phyloP scores from a whole-genome alignment of 345 rosid species.

The Murraya koenigii region DNA sequence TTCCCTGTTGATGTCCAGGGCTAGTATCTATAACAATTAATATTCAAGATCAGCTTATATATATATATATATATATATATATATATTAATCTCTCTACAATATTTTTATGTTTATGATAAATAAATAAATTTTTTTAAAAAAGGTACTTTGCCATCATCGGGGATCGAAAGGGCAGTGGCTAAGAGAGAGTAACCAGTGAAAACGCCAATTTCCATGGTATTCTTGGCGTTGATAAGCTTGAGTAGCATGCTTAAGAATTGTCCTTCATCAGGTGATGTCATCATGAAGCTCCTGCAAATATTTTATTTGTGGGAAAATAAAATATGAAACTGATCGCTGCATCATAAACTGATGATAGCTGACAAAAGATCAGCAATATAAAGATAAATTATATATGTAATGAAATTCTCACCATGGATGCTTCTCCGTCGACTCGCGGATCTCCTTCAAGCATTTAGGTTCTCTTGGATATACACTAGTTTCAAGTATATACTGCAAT shows the following conservation, averaged over 20 bases:
- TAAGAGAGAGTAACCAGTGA: slow-evolving; percentile 94
- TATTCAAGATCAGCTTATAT: not conserved
- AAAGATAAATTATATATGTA: not conserved
- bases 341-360: not conserved
- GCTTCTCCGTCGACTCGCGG: slow-evolving; percentile 81
- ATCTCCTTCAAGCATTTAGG: slow-evolving; percentile 91
- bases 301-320: not conserved
- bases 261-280: slow-evolving; percentile 91
- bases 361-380: slow-evolving; percentile 1
- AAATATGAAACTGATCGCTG: not conserved
- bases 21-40: slow-evolving; percentile 56
- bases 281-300: slow-evolving; percentile 75
- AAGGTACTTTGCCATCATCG: slow-evolving; percentile 69
- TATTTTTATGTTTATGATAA: not conserved
- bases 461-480: slow-evolving; percentile 93
- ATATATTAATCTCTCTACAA: no score
- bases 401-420: slow-evolving; percentile 51
- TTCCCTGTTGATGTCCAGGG: slow-evolving; percentile 82
- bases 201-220: slow-evolving; percentile 98
- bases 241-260: slow-evolving; percentile 85
- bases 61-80: no score
- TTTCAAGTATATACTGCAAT: slow-evolving; percentile 80
- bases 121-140: no score
- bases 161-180: slow-evolving; percentile 97
- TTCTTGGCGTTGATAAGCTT: slow-evolving; percentile 93